Conservation (phyloP, 2,329 filamentous ascomycete species). For the Diaporthe longicolla region DNA sequence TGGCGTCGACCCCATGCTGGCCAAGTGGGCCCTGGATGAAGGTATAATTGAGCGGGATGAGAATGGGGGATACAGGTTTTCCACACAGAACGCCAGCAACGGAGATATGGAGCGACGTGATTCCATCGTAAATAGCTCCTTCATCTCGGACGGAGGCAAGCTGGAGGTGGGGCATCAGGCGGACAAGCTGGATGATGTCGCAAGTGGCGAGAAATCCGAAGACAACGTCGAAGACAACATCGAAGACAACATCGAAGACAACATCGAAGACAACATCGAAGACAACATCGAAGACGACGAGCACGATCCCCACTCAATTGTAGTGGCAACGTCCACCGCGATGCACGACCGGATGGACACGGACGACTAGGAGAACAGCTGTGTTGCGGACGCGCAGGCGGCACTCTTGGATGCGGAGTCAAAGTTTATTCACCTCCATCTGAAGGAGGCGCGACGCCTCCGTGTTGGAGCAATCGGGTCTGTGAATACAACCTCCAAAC, state of each 20-base stretch:
- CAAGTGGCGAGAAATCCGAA: constrained; percentile 44
- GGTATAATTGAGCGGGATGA: constrained; percentile 72
- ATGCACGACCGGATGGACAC: constrained; percentile 52
- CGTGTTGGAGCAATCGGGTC: background rate
- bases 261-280: constrained; percentile 38
- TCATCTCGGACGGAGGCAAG: constrained; percentile 38
- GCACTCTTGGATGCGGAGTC: background rate
- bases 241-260: constrained; percentile 12
- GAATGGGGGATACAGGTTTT: constrained; percentile 70
- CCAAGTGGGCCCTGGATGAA: constrained; percentile 74
- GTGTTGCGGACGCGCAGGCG: constrained; percentile 11
- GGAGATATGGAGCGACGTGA: constrained; percentile 46
- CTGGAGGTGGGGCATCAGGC: constrained; percentile 25
- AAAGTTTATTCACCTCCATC: background rate
- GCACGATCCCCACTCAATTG: constrained; percentile 49
- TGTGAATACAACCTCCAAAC: background rate
- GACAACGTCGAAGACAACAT: constrained; percentile 47
- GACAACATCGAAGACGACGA: constrained; percentile 44
- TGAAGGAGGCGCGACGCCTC: background rate
- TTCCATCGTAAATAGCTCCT: constrained; percentile 42
- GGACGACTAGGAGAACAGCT: constrained; percentile 47
- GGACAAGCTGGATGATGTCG: constrained; percentile 30
- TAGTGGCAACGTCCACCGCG: constrained; percentile 53
- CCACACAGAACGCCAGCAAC: constrained; percentile 56
- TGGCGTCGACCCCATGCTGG: constrained; percentile 70